Evolutionary conservation across 495 filamentous ascomycete genomes (phyloP), one percentile per base, ranked within the genome.

Genomic region (Baudoinia panamericana): DNA sequence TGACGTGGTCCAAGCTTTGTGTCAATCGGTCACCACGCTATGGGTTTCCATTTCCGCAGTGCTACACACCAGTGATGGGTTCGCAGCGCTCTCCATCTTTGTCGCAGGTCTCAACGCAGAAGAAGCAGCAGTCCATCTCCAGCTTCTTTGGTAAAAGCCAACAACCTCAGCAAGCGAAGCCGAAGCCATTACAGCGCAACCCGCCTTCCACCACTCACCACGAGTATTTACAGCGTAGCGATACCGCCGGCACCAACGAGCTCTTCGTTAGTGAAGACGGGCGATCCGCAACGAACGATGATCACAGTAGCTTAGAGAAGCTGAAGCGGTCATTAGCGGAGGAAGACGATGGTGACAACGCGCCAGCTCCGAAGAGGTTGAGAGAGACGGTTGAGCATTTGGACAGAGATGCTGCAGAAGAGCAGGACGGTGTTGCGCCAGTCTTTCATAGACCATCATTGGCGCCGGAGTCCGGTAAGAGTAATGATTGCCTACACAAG

Each of bases 111-210:
- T 27, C 45, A 9, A 15, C 18, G 17, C 57, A 63, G 56, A 77
- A 79, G 59, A 84, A 78, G 52, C 84, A 94, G 55, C 72, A 80
- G 43, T 80, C 81, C 4, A 78, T 94, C 36, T 85, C 84, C 1
- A 87, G 72, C 57, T 94, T 94, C 64, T 94, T 94, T 73, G 3
- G 74, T 72, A 19, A 82, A 73, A 53, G 63, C 80, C 8, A 9
- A 8, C 8, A 17, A 49, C 58, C 45, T 8, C 32, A 43, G 41
- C 12, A 38, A 36, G 44, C 40, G 41, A 48, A 56, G 27, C 13
- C 43, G 23, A 42, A 30, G 32, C 45, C 38, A n/a, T 11, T 15
- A 43, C n/a, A 41, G 3, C 27, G 13, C 6, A 35, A 45, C 9
- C 30, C 34, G 16, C 25, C 33, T n/a, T 39, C 36, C 20, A 32